Evolutionary conservation across 2,329 filamentous ascomycete genomes (phyloP), one percentile per base, ranked within the genome.

Genomic region (Dactylellina sp.): DNA sequence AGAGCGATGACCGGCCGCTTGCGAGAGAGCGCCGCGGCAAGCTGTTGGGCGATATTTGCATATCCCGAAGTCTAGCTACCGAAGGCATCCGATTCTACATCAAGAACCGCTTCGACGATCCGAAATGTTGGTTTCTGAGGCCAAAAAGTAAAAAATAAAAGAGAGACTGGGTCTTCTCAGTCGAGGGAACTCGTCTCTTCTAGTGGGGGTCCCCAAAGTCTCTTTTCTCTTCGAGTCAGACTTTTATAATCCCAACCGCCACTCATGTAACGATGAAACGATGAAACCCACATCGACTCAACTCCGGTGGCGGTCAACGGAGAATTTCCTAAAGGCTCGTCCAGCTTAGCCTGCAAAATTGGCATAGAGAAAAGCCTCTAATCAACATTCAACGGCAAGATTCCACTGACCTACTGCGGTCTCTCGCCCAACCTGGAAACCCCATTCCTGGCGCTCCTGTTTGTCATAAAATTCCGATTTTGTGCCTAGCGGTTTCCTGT

Each of bases 401-500:
- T 16, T 44, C 63, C 63, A 55, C 12, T 32, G 32, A 16, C n/a
- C 11, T 22, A 16, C 32, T 46, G 40, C 35, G 25, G 42, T 55
- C 16, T 60, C 35, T 59, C 46, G 32, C 42, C 62, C 62, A 59
- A 39, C 37, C 37, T 12, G 32, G 39, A 42, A 63, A 60, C 46
- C 28, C 28, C 28, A 32, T 32, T 32, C 28, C 28, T 32, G 28
- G 28, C 28, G 4, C 28, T 32, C 28, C 24, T 28, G 53, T 72
- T 72, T 72, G 68, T 60, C 68, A 72, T 72, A 40, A 25, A 52
- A 55, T 12, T 66, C 63, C 63, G 53, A 68, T 60, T 68, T 32
- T 60, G 63, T 59, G 53, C 44, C 59, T 37, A 46, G 35, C 35
- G 40, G 39, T 42, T 47, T 60, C 68, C 68, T 28, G 39, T 65